A percentile compares a stretch with the other conserved stretches of the same genome.
These are phyloP conservation scores for Pythium rhizo-oryzae DNA, from an alignment of 352 stramenopile genomes.

Conservation along the genomic window DNA sequence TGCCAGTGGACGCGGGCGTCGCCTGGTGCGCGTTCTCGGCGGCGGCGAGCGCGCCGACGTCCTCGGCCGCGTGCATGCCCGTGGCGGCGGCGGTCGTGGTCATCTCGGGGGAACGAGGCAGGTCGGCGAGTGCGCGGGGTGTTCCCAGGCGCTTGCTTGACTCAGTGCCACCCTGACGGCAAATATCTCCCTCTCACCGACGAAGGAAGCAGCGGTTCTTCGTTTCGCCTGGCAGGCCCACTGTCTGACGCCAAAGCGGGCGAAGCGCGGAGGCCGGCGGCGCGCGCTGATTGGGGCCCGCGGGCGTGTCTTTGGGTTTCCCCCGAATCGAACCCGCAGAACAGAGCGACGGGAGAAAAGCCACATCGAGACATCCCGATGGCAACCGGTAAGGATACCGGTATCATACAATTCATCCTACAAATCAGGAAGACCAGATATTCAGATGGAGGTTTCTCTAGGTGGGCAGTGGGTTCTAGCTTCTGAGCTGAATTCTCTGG, in stretches of 20 bases:
- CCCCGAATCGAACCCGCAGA: neutral
- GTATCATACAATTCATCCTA: neutral
- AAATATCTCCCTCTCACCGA: too few relatives aligned
- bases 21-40: slow-evolving; percentile 25
- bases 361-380: neutral
- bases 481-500: too few relatives aligned
- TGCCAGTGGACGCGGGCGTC: neutral
- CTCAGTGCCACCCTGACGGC: too few relatives aligned
- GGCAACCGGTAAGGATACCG: neutral
- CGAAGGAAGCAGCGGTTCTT: too few relatives aligned
- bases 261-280: neutral
- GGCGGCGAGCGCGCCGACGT: slow-evolving; percentile 26
- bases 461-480: neutral
- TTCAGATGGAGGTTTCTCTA: neutral
- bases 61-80: slow-evolving; percentile 25
- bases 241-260: slow-evolving; percentile 12
- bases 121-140: too few relatives aligned
- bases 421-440: neutral
- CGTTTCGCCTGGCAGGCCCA: neutral
- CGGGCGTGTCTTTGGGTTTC: slow-evolving; percentile 9
- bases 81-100: slow-evolving; percentile 19
- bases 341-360: neutral
- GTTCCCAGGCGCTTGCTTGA: too few relatives aligned
- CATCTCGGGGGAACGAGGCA: neutral
- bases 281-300: slow-evolving; percentile 6